These are phyloP conservation scores for Diplodia sapinea DNA, from an alignment of 2,329 filamentous ascomycete genomes.

Conservation along the genomic window DNA sequence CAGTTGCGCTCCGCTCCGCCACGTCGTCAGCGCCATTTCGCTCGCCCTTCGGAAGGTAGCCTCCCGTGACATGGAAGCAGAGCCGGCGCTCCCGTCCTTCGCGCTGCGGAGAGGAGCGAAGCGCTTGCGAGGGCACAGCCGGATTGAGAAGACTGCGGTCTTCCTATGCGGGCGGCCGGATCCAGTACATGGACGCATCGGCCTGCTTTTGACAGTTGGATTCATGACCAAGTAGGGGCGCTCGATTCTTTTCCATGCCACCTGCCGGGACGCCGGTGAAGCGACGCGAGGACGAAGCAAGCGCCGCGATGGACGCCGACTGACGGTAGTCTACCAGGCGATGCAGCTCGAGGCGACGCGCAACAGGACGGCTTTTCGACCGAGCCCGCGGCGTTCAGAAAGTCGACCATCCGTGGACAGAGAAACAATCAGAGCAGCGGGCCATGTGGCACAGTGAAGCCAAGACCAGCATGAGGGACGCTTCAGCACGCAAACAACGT, in stretches of 20 bases:
- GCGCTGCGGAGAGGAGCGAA: background rate
- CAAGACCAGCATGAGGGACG: background rate
- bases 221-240: too few species aligned
- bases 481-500: background rate
- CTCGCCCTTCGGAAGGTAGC: background rate
- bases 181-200: too few species aligned
- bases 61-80: background rate
- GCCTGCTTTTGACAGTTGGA: too few species aligned
- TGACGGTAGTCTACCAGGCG: background rate
- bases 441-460: background rate
- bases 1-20: background rate
- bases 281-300: background rate
- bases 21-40: background rate
- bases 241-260: too few species aligned
- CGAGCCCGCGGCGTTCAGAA: background rate
- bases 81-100: background rate
- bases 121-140: background rate
- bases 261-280: background rate
- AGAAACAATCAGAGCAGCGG: background rate
- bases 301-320: background rate
- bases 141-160: too few species aligned
- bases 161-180: too few species aligned
- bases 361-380: background rate
- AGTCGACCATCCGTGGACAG: background rate
- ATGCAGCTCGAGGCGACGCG: background rate